Evolutionary conservation across 768 basidiomycete genomes (phyloP), one percentile per base, ranked within the genome.

Genomic region (Leucosporidium scottii): DNA sequence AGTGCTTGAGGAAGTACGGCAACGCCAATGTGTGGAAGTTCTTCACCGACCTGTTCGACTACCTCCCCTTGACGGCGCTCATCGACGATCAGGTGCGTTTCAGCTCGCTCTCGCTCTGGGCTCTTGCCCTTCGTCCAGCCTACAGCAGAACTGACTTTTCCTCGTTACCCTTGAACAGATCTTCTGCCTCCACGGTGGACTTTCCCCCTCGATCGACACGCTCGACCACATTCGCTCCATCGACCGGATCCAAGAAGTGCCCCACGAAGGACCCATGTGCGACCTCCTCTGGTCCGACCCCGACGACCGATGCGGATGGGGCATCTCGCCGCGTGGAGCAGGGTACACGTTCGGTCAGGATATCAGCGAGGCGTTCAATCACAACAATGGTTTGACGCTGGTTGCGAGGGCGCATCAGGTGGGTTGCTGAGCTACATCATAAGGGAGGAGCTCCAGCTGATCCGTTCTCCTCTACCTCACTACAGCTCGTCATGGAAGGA

Each of bases 251-350:
- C 96, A 99, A 80, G 96, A 99, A 78, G 96, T 99, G 4, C 96
- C 96, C 6, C 96, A 99, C 79, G 96, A 99, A 81, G 96, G 96
- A 4, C 96, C 96, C 25, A 99, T 99, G 96, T 99, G 96, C 77
- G 96, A 99, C 80, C 83, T 99, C 64, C 84, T 99, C 69, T 99
- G 96, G 96, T 97, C 93, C 61, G 96, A 99, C 79, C 96, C 96
- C 47, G 96, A 99, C 78, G 96, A 98, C 81, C 89, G 94, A 65
- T 96, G 93, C 69, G 96, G 96, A 54, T 99, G 96, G 96, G 96
- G 96, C 39, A 97, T 98, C 75, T 94, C 92, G 75, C 96, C 96
- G 34, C 89, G 96, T 78, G 96, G 96, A 69, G 96, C 96, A 57
- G 96, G 96, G 17, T 99, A 97, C 79, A 98, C 94, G 17, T 99